Percentiles rank a stretch among this genome's conserved stretches.
Evolutionary conservation across 2,329 filamentous ascomycete genomes (phyloP).

Genomic region (Xylariaceae sp.): DNA sequence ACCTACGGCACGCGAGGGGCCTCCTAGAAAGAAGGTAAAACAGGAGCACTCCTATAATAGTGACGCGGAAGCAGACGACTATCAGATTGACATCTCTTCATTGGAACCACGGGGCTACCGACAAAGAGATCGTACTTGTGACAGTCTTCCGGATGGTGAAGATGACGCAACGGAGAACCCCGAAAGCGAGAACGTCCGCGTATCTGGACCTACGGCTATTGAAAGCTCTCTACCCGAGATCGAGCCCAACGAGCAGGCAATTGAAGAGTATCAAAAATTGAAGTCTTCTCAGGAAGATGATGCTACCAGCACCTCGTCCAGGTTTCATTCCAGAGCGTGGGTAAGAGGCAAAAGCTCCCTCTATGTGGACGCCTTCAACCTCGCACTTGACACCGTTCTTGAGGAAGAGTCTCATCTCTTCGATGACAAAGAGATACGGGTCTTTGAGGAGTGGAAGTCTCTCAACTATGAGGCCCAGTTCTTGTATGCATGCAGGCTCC

Average conservation of each 20-base stretch:
- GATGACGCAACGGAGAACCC: conserved; percentile 26
- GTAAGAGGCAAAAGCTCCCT: conserved; percentile 76
- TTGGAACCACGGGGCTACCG: conserved; percentile 15
- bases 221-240: conserved; percentile 67
- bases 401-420: conserved; percentile 87
- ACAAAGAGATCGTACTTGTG: conserved; percentile 17
- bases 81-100: conserved; percentile 13
- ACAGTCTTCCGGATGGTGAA: conserved; percentile 36
- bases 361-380: conserved; percentile 95
- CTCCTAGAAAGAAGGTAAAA: conserved; percentile 35
- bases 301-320: conserved; percentile 45
- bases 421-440: conserved; percentile 65
- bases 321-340: conserved; percentile 54
- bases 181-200: conserved; percentile 28
- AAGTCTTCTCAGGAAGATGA: conserved; percentile 50
- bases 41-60: conserved; percentile 28
- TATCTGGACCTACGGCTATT: conserved; percentile 52
- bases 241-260: conserved; percentile 62
- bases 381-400: conserved; percentile 83
- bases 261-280: conserved; percentile 72
- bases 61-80: conserved; percentile 33
- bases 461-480: conserved; percentile 85
- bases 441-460: conserved; percentile 71
- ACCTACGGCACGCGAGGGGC: conserved; percentile 18
- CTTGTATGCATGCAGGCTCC: conserved; percentile 52